phyloP scores from a whole-genome alignment of 2,329 filamentous ascomycete species.

The Hymenoscyphus repandus region DNA sequence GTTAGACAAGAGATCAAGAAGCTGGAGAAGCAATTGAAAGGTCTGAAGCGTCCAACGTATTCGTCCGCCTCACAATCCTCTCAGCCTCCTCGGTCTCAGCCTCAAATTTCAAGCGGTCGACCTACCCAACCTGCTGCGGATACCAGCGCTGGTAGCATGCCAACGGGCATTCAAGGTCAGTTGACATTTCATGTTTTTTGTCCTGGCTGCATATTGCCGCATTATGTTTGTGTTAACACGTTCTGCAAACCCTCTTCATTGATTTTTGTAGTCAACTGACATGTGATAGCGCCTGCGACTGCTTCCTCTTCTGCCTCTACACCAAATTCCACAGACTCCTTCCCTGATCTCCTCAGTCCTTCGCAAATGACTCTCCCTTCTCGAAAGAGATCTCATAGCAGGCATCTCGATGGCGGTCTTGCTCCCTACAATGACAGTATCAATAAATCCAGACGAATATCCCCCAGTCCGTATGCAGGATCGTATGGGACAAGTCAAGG shows the following conservation, averaged over 20 bases:
- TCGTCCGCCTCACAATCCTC: conserved; percentile 1
- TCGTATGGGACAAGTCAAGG: conserved; percentile 12
- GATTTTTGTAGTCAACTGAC: conserved; percentile 5
- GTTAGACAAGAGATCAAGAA: not conserved
- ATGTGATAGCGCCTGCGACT: conserved; percentile 5
- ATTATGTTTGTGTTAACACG: not conserved
- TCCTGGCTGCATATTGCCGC: not conserved
- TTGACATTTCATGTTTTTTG: not conserved
- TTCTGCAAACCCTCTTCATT: not conserved
- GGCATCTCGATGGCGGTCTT: conserved; percentile 19
- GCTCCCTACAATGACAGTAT: conserved; percentile 13
- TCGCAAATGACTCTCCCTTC: conserved; percentile 18
- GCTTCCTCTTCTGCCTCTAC: conserved; percentile 21
- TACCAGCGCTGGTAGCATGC: not conserved
- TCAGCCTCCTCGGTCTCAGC: not conserved
- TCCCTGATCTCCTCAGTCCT: conserved; percentile 13
- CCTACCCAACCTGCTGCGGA: not conserved
- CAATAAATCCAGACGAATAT: conserved; percentile 29
- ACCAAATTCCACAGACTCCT: conserved; percentile 17
- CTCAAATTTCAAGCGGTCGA: too few relatives aligned
- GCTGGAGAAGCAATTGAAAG: not conserved
- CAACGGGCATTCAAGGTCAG: conserved; percentile 1
- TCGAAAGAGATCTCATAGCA: conserved; percentile 29
- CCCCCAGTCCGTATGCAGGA: conserved; percentile 22
- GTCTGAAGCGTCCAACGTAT: not conserved